Percentiles rank a stretch among this genome's conserved stretches.
Evolutionary conservation across 2,329 filamentous ascomycete species (phyloP).

Genomic region (Aspergillus latus): DNA sequence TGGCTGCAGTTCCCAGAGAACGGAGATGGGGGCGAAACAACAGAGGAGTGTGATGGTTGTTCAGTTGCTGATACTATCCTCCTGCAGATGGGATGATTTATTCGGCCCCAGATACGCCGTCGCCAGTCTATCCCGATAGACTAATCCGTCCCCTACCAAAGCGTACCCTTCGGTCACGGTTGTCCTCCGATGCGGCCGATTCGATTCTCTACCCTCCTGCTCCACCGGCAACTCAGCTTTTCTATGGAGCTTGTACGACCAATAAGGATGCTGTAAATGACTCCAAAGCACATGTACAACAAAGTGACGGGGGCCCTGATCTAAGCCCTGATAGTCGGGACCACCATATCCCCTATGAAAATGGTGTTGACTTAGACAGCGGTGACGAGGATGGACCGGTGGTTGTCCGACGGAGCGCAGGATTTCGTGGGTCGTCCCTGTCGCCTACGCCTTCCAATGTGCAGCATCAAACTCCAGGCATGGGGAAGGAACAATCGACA

Average conservation of each 20-base stretch:
- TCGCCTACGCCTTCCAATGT: slow-evolving; percentile 33
- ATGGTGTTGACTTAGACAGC: slow-evolving; percentile 58
- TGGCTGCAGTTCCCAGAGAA: slow-evolving; percentile 14
- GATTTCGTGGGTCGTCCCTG: slow-evolving; percentile 39
- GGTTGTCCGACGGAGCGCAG: slow-evolving; percentile 44
- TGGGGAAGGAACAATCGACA: slow-evolving; percentile 29
- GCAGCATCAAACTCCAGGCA: slow-evolving; percentile 28
- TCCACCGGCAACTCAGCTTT: slow-evolving; percentile 69
- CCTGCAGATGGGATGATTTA: slow-evolving; percentile 51
- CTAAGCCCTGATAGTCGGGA: slow-evolving; percentile 37
- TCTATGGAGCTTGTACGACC: slow-evolving; percentile 67
- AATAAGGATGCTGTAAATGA: slow-evolving; percentile 53
- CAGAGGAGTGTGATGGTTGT: slow-evolving; percentile 24
- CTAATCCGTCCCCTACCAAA: slow-evolving; percentile 91
- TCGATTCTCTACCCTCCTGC: slow-evolving; percentile 79
- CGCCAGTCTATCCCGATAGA: slow-evolving; percentile 80
- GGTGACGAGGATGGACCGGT: slow-evolving; percentile 59
- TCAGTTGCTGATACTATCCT: slow-evolving; percentile 40
- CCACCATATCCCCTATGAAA: slow-evolving; percentile 53
- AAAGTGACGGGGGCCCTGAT: slow-evolving; percentile 44
- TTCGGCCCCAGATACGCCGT: slow-evolving; percentile 66
- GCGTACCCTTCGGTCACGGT: slow-evolving; percentile 79
- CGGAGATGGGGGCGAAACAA: slow-evolving; percentile 3
- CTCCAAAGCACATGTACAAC: slow-evolving; percentile 47
- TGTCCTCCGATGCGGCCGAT: slow-evolving; percentile 80